Base-by-base conservation (phyloP, 306 rosid species). In the Quercus mongolica region DNA sequence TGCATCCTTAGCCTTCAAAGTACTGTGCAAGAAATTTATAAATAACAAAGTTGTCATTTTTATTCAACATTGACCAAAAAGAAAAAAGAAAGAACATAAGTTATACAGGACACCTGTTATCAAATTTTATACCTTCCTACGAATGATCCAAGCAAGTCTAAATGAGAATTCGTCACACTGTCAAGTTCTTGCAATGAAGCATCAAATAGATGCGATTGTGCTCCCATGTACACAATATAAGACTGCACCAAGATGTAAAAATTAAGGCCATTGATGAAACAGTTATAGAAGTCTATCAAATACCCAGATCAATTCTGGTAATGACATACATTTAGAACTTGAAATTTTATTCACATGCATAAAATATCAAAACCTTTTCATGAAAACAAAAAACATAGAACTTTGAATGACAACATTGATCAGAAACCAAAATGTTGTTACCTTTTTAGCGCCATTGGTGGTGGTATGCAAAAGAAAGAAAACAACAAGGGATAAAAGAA, bases 211-310 rank as follows among this genome's bases (percentile, higher is more conserved):
- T 86, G 91, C 17, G 92, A 85, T 57, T 88, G 88, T 83, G 89
- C 75, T 81, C 94, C 92, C 67, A 90, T 77, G 76, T 90, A 90
- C 3, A 90, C 92, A 59, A 90, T 80, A 56, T 83, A 88, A 49
- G 92, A 85, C 89, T 90, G 83, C 82, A 83, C 74, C 78, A 62
- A n/a, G 68, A 38, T 5, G 56, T 46, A 65, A 10, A 46, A 46
- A 46, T 46, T 46, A 12, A 46, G 54, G 54, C 54, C 15, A 46
- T 11, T 46, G 15, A 9, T 11, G 54, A 26, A 28, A 74, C 30
- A 18, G 5, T 5, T 14, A 75, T 9, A 41, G 59, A 59, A 57
- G 2, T 35, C 59, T 18, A 64, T 8, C 3, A 3, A 23, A 67
- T 49, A 63, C 51, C 30, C 41, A 7, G 74, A 51, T 41, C 10